A percentile compares a stretch with the other conserved stretches of the same genome.
Evolutionary conservation across 768 basidiomycete species (phyloP).

Genomic region (Termitomyces eurrhizus): DNA sequence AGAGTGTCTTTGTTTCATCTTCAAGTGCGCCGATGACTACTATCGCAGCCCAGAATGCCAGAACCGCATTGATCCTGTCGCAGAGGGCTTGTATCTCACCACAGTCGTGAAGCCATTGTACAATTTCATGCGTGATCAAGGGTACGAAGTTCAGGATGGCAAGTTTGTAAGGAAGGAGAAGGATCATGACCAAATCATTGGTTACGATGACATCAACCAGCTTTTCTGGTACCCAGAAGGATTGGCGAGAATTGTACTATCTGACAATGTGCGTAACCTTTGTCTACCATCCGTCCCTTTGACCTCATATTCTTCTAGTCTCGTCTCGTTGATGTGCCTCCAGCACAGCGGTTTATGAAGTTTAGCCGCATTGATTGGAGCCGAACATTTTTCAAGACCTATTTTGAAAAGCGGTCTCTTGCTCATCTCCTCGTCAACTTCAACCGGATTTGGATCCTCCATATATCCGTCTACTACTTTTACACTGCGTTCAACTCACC

Average conservation of each 20-base stretch:
- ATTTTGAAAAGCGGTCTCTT: slow-evolving; percentile 91
- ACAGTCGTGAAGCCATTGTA: slow-evolving; percentile 93
- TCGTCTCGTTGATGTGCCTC: slow-evolving; percentile 87
- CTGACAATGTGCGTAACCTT: slow-evolving; percentile 64
- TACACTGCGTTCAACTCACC: slow-evolving; percentile 98
- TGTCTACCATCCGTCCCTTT: background rate
- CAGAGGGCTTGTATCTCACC: slow-evolving; percentile 91
- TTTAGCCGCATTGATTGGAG: slow-evolving; percentile 92
- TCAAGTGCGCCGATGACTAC: slow-evolving; percentile 99
- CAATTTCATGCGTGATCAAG: slow-evolving; percentile 94
- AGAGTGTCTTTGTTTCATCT: slow-evolving; percentile 97
- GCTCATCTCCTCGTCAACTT: slow-evolving; percentile 97
- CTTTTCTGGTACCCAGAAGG: slow-evolving; percentile 99
- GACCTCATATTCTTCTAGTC: slow-evolving; percentile 43
- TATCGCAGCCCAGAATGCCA: slow-evolving; percentile 98
- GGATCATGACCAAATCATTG: slow-evolving; percentile 94
- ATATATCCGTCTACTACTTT: slow-evolving; percentile 92
- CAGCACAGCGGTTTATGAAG: slow-evolving; percentile 91
- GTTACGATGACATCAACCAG: slow-evolving; percentile 99
- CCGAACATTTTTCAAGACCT: slow-evolving; percentile 97
- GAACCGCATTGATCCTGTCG: slow-evolving; percentile 87
- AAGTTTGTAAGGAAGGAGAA: slow-evolving; percentile 92
- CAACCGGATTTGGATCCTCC: slow-evolving; percentile 98
- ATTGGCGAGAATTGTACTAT: slow-evolving; percentile 85
- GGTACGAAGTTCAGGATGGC: slow-evolving; percentile 92